Evolutionary conservation across 225 moss, liverwort and hornwort species (phyloP).

Genomic region (Sphagnum tenellum): DNA sequence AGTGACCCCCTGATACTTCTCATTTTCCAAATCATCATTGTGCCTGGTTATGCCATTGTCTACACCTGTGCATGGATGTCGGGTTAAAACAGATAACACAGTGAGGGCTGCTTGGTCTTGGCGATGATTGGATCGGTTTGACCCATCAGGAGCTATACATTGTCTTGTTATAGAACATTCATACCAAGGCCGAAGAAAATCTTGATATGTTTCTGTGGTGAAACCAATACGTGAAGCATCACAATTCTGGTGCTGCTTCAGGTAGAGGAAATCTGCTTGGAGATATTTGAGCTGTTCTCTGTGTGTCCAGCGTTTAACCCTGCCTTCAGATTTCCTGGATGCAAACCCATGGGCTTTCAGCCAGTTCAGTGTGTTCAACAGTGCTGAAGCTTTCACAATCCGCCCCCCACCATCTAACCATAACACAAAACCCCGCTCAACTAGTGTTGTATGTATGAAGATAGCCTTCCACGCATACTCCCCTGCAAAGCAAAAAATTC

Average conservation of each 20-base stretch:
- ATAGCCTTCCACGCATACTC: slow-evolving; percentile 71
- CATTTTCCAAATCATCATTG: slow-evolving; percentile 31
- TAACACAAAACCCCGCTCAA: slow-evolving; percentile 49
- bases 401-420: slow-evolving; percentile 62
- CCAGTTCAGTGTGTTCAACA: slow-evolving; percentile 25
- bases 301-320: slow-evolving; percentile 29
- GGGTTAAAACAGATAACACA: slow-evolving; percentile 23
- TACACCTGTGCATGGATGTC: slow-evolving; percentile 27
- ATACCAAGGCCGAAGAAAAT: slow-evolving; percentile 48
- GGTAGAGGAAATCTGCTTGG: slow-evolving; percentile 28
- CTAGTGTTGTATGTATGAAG: slow-evolving; percentile 38
- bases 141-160: slow-evolving; percentile 60
- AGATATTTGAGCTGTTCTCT: slow-evolving; percentile 43
- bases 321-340: slow-evolving; percentile 21
- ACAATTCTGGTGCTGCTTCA: slow-evolving; percentile 37
- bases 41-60: slow-evolving; percentile 26
- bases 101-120: slow-evolving; percentile 64
- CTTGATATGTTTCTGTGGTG: slow-evolving; percentile 32
- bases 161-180: slow-evolving; percentile 54
- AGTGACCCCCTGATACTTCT: slow-evolving; percentile 33
- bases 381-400: slow-evolving; percentile 20
- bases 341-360: slow-evolving; percentile 32
- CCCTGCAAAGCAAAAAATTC: slow-evolving; percentile 11
- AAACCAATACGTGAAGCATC: slow-evolving; percentile 58
- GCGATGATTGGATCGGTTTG: slow-evolving; percentile 54